phyloP scores from a whole-genome alignment of 768 basidiomycete genomes.

The Russula brevipes region DNA sequence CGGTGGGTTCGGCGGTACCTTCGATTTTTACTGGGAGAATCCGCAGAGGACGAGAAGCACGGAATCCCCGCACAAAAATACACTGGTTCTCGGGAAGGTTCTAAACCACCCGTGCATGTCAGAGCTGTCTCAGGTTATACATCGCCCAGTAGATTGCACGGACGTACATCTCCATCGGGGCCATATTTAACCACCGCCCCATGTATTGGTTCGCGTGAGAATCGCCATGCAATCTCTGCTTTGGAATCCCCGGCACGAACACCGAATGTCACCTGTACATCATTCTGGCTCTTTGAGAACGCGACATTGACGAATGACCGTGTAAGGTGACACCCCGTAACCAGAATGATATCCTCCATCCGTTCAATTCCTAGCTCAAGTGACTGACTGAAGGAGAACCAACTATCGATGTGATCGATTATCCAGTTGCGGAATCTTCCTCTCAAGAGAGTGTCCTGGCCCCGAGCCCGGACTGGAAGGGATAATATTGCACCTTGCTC shows the following conservation, averaged over 20 bases:
- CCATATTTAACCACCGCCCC: not conserved
- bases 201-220: not conserved
- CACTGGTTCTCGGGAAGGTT: not conserved
- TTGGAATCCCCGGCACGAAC: not conserved
- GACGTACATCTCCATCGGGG: not conserved
- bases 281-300: not conserved
- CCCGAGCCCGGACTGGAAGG: not conserved
- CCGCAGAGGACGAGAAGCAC: not conserved
- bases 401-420: not conserved
- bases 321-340: not conserved
- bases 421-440: not conserved
- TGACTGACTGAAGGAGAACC: not conserved
- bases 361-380: not conserved
- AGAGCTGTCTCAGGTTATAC: not conserved
- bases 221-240: not conserved
- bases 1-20: not conserved
- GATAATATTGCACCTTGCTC: not conserved
- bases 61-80: conserved; percentile 1
- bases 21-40: not conserved
- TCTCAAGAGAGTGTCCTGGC: not conserved
- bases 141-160: not conserved
- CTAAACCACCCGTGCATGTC: not conserved
- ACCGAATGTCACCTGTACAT: not conserved
- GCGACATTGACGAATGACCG: not conserved
- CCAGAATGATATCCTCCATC: conserved; percentile 1